Conservation (phyloP, 1,139 yeast genomes). For the Yamadazyma friedrichii region DNA sequence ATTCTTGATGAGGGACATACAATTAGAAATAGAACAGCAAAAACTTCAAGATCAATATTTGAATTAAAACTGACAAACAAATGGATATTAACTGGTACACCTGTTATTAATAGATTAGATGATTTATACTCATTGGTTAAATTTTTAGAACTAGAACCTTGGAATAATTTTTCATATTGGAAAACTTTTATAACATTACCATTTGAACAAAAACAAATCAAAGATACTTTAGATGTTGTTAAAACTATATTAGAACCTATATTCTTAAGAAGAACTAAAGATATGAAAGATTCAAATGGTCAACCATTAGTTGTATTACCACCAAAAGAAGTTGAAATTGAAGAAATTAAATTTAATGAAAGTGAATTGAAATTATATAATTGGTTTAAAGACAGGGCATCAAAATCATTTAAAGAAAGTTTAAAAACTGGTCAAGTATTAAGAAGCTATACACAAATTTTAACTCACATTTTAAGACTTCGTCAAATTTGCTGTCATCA, state of each 20-base stretch:
- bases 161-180: constrained; percentile 90
- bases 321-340: constrained; percentile 67
- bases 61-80: constrained; percentile 62
- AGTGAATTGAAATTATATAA: constrained; percentile 67
- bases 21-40: constrained; percentile 77
- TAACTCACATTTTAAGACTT: constrained; percentile 78
- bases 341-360: constrained; percentile 63
- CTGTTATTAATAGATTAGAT: constrained; percentile 84
- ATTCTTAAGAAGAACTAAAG: constrained; percentile 80
- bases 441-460: constrained; percentile 72
- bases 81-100: constrained; percentile 95
- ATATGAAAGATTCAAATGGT: constrained; percentile 76
- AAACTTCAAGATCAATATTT: constrained; percentile 78
- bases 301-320: constrained; percentile 76
- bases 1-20: constrained; percentile 93
- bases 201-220: constrained; percentile 68
- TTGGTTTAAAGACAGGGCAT: constrained; percentile 69
- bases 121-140: constrained; percentile 79
- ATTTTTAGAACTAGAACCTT: constrained; percentile 78
- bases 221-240: constrained; percentile 76
- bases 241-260: constrained; percentile 85
- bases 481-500: constrained; percentile 91
- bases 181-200: constrained; percentile 83
- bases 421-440: constrained; percentile 67
- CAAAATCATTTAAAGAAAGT: constrained; percentile 62